Conservation (phyloP, 805 yeast species). For the Grigorovia yakushimaensis region DNA sequence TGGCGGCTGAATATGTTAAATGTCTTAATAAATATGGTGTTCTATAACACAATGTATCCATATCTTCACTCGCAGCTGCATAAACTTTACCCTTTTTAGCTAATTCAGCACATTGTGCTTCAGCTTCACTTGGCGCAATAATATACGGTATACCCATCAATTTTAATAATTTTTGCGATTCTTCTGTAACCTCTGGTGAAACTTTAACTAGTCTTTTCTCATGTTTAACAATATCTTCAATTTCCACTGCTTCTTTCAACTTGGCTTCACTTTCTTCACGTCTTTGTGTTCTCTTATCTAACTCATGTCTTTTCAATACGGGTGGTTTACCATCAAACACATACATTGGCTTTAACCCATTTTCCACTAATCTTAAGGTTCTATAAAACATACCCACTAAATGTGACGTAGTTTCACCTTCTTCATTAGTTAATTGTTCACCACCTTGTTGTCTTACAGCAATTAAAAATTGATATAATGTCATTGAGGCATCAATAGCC, state of each 20-base stretch:
- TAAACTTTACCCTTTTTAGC: conserved; percentile 86
- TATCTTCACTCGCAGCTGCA: conserved; percentile 97
- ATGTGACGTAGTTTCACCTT: conserved; percentile 90
- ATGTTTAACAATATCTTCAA: conserved; percentile 56
- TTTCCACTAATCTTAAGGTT: conserved; percentile 78
- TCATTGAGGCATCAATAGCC: conserved; percentile 96
- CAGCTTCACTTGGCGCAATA: conserved; percentile 96
- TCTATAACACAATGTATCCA: conserved; percentile 92
- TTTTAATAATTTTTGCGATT: conserved; percentile 69
- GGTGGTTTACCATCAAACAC: conserved; percentile 99
- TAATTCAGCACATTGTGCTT: conserved; percentile 93
- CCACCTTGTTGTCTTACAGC: conserved; percentile 98
- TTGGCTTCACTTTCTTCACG: conserved; percentile 76
- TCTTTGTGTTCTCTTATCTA: conserved; percentile 71
- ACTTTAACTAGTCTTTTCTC: conserved; percentile 87
- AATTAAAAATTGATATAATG: conserved; percentile 86
- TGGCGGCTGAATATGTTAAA: conserved; percentile 86
- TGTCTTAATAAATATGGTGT: conserved; percentile 80
- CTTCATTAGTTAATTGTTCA: conserved; percentile 76
- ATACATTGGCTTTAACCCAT: conserved; percentile 92
- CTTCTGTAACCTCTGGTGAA: conserved; percentile 84
- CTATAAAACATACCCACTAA: conserved; percentile 94
- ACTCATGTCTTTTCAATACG: conserved; percentile 81
- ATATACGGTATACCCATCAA: conserved; percentile 95
- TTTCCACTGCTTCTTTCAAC: conserved; percentile 65